phyloP scores from a whole-genome alignment of 441 rosid genomes.

The Adansonia rubrostipa region DNA sequence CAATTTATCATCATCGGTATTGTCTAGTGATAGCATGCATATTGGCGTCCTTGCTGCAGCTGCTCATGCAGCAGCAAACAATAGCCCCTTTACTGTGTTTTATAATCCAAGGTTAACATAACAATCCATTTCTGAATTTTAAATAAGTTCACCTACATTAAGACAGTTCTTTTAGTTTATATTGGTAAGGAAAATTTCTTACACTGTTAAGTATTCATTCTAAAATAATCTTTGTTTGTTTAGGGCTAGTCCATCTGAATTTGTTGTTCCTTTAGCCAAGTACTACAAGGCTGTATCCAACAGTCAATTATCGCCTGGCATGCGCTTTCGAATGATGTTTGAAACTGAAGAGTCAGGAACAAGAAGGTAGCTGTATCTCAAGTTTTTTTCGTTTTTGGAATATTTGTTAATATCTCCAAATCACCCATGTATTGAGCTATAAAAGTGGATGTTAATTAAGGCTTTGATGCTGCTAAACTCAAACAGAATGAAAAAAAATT shows the following conservation, averaged over 20 bases:
- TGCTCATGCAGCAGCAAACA: conserved; percentile 97
- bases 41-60: conserved; percentile 98
- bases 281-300: conserved; percentile 78
- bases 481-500: background rate
- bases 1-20: conserved; percentile 82
- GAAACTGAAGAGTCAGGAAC: conserved; percentile 98
- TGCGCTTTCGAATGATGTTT: conserved; percentile 97
- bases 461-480: background rate
- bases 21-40: conserved; percentile 98
- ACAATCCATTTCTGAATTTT: conserved; percentile 3
- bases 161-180: background rate
- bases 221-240: background rate
- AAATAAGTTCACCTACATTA: background rate
- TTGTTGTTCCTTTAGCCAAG: conserved; percentile 92
- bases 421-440: background rate
- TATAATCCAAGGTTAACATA: conserved; percentile 76
- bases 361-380: conserved; percentile 55
- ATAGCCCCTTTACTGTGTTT: conserved; percentile 87
- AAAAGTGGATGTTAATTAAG: background rate
- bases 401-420: conserved; percentile 8
- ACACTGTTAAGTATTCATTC: background rate
- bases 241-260: conserved; percentile 93
- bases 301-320: conserved; percentile 82
- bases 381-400: background rate
- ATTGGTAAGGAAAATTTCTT: background rate